These are phyloP conservation scores for Lactarius evosmus DNA, from an alignment of 768 basidiomycete genomes.

Conservation along the genomic window DNA sequence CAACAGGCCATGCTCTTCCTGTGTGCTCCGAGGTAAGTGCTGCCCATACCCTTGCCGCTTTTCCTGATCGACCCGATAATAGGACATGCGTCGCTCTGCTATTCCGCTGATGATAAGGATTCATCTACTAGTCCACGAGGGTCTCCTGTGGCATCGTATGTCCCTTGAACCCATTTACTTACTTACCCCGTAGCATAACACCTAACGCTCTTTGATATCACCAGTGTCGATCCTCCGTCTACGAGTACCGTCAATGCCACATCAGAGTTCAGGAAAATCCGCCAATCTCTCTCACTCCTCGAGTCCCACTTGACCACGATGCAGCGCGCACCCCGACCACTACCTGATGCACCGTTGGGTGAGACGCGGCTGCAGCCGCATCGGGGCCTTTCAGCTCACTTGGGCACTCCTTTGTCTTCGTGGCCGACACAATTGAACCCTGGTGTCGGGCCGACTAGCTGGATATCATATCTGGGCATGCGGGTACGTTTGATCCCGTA, in stretches of 20 bases:
- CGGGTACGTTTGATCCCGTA: slow-evolving; percentile 15
- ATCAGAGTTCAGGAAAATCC: slow-evolving; percentile 26
- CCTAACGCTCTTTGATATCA: neutral
- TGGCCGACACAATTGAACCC: slow-evolving; percentile 24
- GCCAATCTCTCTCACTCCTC: slow-evolving; percentile 28
- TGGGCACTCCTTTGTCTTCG: slow-evolving; percentile 19
- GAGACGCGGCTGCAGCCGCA: slow-evolving; percentile 11
- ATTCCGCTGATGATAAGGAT: slow-evolving; percentile 26
- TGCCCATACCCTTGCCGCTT: neutral
- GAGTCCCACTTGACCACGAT: slow-evolving; percentile 23
- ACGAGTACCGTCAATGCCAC: slow-evolving; percentile 23
- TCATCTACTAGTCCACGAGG: slow-evolving; percentile 22
- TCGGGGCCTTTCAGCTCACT: slow-evolving; percentile 13
- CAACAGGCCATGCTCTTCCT: slow-evolving; percentile 28
- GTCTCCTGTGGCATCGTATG: slow-evolving; percentile 20
- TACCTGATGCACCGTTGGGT: neutral
- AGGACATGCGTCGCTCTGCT: slow-evolving; percentile 28
- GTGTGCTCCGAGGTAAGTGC: slow-evolving; percentile 24
- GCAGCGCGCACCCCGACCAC: slow-evolving; percentile 6
- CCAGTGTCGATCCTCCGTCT: slow-evolving; percentile 6
- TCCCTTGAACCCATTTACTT: neutral
- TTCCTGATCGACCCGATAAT: slow-evolving; percentile 1
- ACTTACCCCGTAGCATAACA: too few species aligned
- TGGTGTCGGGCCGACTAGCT: slow-evolving; percentile 25
- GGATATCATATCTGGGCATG: slow-evolving; percentile 28